phyloP scores from a whole-genome alignment of 2,329 filamentous ascomycete species.

The Aschersonia sp. region DNA sequence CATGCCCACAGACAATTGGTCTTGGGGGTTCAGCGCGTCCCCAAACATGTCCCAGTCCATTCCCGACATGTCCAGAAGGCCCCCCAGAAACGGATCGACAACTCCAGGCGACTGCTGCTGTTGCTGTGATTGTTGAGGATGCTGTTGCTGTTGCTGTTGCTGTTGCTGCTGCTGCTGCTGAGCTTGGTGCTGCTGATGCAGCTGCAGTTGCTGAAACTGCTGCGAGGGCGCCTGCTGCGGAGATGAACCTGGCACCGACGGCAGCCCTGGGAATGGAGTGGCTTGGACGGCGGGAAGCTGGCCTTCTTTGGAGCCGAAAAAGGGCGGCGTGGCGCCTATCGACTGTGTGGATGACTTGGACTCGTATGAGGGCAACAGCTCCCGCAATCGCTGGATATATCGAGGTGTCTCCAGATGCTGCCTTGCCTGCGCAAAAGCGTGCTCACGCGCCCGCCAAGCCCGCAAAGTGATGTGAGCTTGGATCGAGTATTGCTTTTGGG shows the following conservation, averaged over 20 bases:
- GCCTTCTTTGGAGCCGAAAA: neutral
- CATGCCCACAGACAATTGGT: constrained; percentile 15
- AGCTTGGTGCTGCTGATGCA: neutral
- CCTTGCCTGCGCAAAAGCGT: constrained; percentile 21
- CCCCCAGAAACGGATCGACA: constrained; percentile 29
- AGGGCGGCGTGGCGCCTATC: neutral
- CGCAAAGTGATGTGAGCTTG: constrained; percentile 34
- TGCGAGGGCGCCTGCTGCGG: neutral
- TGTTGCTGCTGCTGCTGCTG: neutral
- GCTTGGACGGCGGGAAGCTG: neutral
- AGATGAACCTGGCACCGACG: neutral
- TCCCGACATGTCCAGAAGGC: constrained; percentile 26
- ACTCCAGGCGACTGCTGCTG: constrained; percentile 7
- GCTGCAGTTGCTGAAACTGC: neutral
- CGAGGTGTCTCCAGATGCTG: constrained; percentile 24
- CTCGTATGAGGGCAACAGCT: constrained; percentile 25
- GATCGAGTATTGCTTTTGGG: constrained; percentile 26
- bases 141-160: constrained; percentile 3
- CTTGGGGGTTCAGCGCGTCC: constrained; percentile 12
- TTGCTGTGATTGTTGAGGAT: neutral
- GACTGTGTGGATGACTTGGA: constrained; percentile 16
- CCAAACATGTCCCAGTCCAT: constrained; percentile 33
- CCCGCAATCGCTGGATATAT: constrained; percentile 30
- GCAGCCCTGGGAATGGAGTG: neutral
- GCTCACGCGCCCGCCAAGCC: constrained; percentile 38